These are phyloP conservation scores for Colletotrichum liriopes DNA, from an alignment of 2,329 filamentous ascomycete genomes.

Conservation along the genomic window DNA sequence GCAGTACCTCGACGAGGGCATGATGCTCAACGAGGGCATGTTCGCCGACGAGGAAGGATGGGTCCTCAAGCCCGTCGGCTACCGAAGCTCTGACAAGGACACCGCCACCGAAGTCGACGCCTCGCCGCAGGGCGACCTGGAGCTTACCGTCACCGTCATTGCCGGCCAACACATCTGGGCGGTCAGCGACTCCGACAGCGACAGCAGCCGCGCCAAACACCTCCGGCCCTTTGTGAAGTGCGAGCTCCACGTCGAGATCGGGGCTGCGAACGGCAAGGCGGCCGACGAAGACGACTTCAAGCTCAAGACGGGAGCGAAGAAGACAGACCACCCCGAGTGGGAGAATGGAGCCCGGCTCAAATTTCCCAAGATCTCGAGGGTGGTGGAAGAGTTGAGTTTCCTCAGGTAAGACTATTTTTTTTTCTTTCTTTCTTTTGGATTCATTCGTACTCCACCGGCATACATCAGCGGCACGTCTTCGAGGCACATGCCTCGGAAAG, in stretches of 20 bases:
- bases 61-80: conserved; percentile 86
- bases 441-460: conserved; percentile 19
- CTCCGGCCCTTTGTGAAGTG: conserved; percentile 83
- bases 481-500: conserved; percentile 4
- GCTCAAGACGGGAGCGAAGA: conserved; percentile 68
- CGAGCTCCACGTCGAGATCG: conserved; percentile 84
- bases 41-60: conserved; percentile 89
- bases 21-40: conserved; percentile 98
- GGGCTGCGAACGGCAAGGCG: conserved; percentile 54
- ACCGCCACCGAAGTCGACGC: conserved; percentile 61
- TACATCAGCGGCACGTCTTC: conserved; percentile 20
- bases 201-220: conserved; percentile 50
- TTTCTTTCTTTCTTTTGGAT: not conserved
- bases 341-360: conserved; percentile 65
- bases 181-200: conserved; percentile 57
- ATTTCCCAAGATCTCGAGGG: conserved; percentile 71
- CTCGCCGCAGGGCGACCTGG: conserved; percentile 68
- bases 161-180: conserved; percentile 83
- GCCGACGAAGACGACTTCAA: conserved; percentile 72
- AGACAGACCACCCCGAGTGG: conserved; percentile 77
- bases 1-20: conserved; percentile 94
- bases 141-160: conserved; percentile 80
- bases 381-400: conserved; percentile 81
- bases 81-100: conserved; percentile 68
- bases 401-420: conserved; percentile 70